A percentile compares a stretch with the other conserved stretches of the same genome.
These are phyloP conservation scores for Talaromyces stipitatus DNA, from an alignment of 495 filamentous ascomycete species.

Conservation along the genomic window DNA sequence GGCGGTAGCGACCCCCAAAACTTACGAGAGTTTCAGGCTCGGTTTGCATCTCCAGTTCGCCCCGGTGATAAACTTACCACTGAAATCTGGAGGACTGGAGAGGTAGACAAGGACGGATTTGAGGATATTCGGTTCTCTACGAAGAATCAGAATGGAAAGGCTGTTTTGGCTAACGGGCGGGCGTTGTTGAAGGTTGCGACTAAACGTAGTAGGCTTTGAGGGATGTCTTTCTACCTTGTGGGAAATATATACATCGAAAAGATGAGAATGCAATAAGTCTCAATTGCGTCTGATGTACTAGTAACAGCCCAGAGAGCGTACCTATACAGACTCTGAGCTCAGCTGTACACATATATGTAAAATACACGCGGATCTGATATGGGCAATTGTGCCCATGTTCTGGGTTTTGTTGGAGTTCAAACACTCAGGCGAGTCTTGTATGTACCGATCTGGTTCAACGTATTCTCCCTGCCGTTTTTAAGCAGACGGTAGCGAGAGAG, in stretches of 20 bases:
- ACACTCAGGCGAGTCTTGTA: not conserved
- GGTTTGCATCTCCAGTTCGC: slow-evolving; percentile 77
- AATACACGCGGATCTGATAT: not conserved
- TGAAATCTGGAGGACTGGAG: slow-evolving; percentile 46
- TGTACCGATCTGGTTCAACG: slow-evolving; percentile 36
- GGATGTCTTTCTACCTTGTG: not conserved
- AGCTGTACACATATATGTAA: not conserved
- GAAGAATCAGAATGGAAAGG: slow-evolving; percentile 60
- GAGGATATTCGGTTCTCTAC: slow-evolving; percentile 78
- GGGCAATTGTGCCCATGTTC: not conserved
- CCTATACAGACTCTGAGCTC: too few species aligned
- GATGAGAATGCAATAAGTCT: not conserved
- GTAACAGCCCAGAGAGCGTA: not conserved
- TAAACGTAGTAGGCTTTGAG: slow-evolving; percentile 57
- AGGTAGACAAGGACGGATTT: slow-evolving; percentile 55
- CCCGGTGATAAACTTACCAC: slow-evolving; percentile 53
- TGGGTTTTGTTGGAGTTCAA: not conserved
- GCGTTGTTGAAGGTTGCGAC: slow-evolving; percentile 61
- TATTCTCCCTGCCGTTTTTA: slow-evolving; percentile 50
- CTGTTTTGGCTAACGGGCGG: slow-evolving; percentile 75
- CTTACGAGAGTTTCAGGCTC: slow-evolving; percentile 77
- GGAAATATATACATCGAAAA: not conserved
- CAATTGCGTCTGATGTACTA: not conserved
- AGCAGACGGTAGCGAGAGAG: slow-evolving; percentile 68
- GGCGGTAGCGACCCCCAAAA: slow-evolving; percentile 72